These are phyloP conservation scores for Lipomyces orientalis DNA, from an alignment of 805 yeast genomes.

Conservation along the genomic window DNA sequence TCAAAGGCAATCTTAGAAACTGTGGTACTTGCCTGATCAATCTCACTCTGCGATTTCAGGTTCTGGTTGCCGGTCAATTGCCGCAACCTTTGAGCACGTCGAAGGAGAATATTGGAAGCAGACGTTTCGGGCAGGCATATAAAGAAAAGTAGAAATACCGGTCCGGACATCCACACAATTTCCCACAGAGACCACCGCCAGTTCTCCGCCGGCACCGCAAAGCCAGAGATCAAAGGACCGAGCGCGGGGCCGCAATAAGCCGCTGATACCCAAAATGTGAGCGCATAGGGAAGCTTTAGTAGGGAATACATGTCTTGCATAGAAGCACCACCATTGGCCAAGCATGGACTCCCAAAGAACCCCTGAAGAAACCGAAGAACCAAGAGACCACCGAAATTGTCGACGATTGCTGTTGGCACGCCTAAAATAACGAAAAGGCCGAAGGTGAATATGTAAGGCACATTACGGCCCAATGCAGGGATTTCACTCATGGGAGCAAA, in stretches of 20 bases:
- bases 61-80: slow-evolving; percentile 54
- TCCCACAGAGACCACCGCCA: slow-evolving; percentile 53
- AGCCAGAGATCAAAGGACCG: slow-evolving; percentile 65
- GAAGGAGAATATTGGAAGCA: slow-evolving; percentile 51
- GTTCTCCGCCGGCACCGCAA: slow-evolving; percentile 52
- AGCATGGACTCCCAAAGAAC: slow-evolving; percentile 60
- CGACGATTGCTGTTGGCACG: slow-evolving; percentile 58
- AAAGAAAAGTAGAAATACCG: slow-evolving; percentile 46
- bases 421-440: slow-evolving; percentile 57
- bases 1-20: slow-evolving; percentile 34
- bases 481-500: slow-evolving; percentile 66
- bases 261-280: slow-evolving; percentile 60
- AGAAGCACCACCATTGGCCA: slow-evolving; percentile 65
- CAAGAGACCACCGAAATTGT: slow-evolving; percentile 57
- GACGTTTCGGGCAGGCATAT: slow-evolving; percentile 60
- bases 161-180: slow-evolving; percentile 48
- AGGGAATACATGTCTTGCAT: slow-evolving; percentile 55
- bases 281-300: slow-evolving; percentile 53
- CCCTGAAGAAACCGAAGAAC: slow-evolving; percentile 62
- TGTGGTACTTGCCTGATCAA: slow-evolving; percentile 3
- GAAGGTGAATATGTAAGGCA: slow-evolving; percentile 55
- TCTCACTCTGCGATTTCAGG: slow-evolving; percentile 48
- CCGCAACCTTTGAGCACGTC: slow-evolving; percentile 58
- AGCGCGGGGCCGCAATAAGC: slow-evolving; percentile 60
- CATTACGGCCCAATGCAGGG: slow-evolving; percentile 59